Conservation (phyloP, 495 filamentous ascomycete species). For the Neurospora sublineolata region DNA sequence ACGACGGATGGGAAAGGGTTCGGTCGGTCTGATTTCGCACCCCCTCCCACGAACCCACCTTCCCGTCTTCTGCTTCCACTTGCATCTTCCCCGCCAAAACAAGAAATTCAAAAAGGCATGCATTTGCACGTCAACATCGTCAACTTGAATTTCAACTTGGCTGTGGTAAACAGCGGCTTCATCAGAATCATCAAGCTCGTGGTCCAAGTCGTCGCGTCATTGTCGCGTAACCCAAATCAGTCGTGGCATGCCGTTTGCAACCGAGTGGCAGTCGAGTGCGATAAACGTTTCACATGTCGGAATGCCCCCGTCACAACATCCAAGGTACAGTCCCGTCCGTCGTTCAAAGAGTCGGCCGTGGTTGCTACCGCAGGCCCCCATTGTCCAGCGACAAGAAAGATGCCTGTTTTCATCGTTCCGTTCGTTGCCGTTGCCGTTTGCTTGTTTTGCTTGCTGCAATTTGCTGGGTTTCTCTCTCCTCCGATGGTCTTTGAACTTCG, state of each 20-base stretch:
- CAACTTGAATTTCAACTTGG: not conserved
- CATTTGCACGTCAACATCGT: not conserved
- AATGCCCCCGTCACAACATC: not conserved
- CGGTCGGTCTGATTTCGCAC: not conserved
- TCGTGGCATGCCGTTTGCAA: constrained; percentile 5
- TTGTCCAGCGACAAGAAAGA: not conserved
- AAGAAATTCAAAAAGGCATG: not conserved
- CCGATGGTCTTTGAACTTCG: not conserved
- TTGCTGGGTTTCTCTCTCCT: not conserved
- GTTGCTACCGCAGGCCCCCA: not conserved
- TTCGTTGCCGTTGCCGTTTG: not conserved
- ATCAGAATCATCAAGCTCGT: not conserved
- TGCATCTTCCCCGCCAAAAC: not conserved
- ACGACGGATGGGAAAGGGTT: constrained; percentile 6
- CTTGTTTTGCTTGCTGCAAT: not conserved
- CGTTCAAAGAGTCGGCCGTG: not conserved
- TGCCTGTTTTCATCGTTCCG: constrained; percentile 1
- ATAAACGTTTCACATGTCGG: constrained; percentile 6
- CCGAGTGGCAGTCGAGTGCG: constrained; percentile 7
- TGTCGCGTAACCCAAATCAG: constrained; percentile 15
- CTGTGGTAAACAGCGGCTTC: not conserved
- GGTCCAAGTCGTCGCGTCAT: constrained; percentile 17
- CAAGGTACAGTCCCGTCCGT: not conserved
- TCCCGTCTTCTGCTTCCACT: not conserved
- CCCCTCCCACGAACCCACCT: not conserved